phyloP scores from a whole-genome alignment of 495 filamentous ascomycete species.

The Letharia lupina region DNA sequence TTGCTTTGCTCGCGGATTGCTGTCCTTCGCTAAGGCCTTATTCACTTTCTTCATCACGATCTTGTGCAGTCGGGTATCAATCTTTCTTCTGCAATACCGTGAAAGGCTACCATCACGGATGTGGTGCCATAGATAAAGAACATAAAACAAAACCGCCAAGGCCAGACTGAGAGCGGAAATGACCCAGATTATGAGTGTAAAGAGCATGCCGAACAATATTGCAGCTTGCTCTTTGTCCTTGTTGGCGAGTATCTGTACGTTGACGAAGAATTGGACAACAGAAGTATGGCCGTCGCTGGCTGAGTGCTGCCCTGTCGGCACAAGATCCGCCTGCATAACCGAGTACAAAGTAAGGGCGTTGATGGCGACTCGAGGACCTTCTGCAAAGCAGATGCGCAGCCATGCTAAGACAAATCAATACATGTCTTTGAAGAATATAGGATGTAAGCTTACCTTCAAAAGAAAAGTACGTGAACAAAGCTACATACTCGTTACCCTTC shows the following conservation, averaged over 20 bases:
- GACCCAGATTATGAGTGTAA: constrained; percentile 84
- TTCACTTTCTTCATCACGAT: constrained; percentile 78
- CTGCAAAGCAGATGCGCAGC: constrained; percentile 78
- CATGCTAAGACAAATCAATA: constrained; percentile 50
- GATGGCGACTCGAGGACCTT: constrained; percentile 81
- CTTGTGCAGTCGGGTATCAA: constrained; percentile 67
- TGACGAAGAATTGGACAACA: constrained; percentile 61
- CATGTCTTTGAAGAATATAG: not conserved
- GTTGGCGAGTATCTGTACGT: constrained; percentile 60
- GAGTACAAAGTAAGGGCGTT: constrained; percentile 84
- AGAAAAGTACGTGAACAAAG: constrained; percentile 87
- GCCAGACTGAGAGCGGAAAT: constrained; percentile 68
- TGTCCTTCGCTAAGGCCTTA: constrained; percentile 73
- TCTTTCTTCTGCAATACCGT: constrained; percentile 81
- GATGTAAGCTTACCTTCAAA: constrained; percentile 62
- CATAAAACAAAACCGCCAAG: constrained; percentile 64
- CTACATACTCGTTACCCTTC: constrained; percentile 84
- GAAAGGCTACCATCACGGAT: constrained; percentile 80
- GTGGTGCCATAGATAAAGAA: constrained; percentile 82
- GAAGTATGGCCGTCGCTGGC: constrained; percentile 41
- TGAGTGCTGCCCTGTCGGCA: constrained; percentile 49
- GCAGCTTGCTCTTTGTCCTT: constrained; percentile 68
- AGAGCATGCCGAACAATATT: constrained; percentile 80
- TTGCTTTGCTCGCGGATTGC: constrained; percentile 49
- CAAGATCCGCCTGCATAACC: constrained; percentile 60